Conservation (phyloP, 805 yeast genomes). For the Yarrowia sp. region DNA sequence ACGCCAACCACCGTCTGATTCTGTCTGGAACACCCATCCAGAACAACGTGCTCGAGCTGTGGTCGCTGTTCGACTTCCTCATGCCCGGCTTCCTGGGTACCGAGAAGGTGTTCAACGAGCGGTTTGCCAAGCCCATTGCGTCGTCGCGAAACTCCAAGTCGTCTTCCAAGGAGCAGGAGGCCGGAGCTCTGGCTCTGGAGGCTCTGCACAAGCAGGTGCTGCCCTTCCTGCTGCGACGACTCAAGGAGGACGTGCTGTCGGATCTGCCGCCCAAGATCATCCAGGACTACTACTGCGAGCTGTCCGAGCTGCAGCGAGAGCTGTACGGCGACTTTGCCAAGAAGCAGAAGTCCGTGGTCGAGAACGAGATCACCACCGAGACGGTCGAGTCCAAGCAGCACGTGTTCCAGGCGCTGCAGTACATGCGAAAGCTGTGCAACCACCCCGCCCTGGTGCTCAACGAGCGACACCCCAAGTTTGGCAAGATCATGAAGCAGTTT, state of each 20-base stretch:
- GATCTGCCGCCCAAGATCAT: conserved; percentile 98
- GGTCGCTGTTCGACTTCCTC: conserved; percentile 96
- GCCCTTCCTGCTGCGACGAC: conserved; percentile 92
- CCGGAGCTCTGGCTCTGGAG: conserved; percentile 93
- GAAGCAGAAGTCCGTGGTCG: conserved; percentile 78
- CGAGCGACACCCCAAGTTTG: conserved; percentile 76
- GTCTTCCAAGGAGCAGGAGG: conserved; percentile 90
- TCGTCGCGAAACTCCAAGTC: conserved; percentile 87
- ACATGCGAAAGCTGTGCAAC: conserved; percentile 94
- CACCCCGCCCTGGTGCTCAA: conserved; percentile 90
- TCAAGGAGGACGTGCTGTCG: conserved; percentile 92
- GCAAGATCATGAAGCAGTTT: conserved; percentile 63
- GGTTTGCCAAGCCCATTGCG: conserved; percentile 97
- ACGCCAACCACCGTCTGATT: conserved; percentile 85
- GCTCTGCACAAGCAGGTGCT: conserved; percentile 94
- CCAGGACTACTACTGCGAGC: conserved; percentile 96
- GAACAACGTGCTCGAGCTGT: conserved; percentile 90
- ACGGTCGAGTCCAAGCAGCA: conserved; percentile 61
- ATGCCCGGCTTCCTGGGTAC: conserved; percentile 99
- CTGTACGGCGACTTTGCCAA: conserved; percentile 85
- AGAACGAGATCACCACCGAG: conserved; percentile 48
- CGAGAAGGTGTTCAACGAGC: conserved; percentile 88
- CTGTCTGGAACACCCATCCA: conserved; percentile 98
- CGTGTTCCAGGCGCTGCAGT: conserved; percentile 94
- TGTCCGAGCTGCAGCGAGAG: conserved; percentile 84